Evolutionary conservation across 148 eudicot species (phyloP).

Genomic region (Cornus florida): DNA sequence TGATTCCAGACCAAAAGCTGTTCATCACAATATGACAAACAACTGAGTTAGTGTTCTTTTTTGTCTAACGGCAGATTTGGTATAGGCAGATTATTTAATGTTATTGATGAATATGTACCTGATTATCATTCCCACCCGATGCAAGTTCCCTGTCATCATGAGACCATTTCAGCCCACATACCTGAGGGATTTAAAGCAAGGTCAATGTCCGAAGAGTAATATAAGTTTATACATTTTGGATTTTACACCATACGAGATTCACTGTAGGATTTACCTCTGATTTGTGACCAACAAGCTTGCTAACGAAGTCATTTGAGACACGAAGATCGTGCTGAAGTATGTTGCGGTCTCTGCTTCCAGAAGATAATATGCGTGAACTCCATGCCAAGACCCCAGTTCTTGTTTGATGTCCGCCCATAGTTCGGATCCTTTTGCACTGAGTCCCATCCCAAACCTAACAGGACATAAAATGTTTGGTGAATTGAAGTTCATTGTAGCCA

Average conservation of each 20-base stretch:
- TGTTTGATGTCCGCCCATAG: constrained; percentile 90
- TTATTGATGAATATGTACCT: constrained; percentile 40
- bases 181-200: constrained; percentile 35
- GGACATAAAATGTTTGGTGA: neutral
- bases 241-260: neutral
- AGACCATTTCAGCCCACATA: constrained; percentile 98
- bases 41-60: neutral
- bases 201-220: neutral
- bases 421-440: constrained; percentile 82
- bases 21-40: constrained; percentile 3
- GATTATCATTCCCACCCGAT: constrained; percentile 98
- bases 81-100: neutral
- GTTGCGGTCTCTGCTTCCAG: constrained; percentile 96
- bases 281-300: constrained; percentile 93
- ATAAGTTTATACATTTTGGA: neutral
- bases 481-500: neutral
- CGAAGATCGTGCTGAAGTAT: constrained; percentile 97
- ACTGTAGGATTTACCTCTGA: constrained; percentile 62
- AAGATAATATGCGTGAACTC: constrained; percentile 87
- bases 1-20: constrained; percentile 97
- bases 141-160: constrained; percentile 98
- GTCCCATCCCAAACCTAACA: constrained; percentile 91
- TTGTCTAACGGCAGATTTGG: neutral
- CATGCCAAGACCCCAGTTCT: constrained; percentile 95
- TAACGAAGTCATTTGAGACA: constrained; percentile 72